Percentiles rank a stretch among this genome's conserved stretches.
phyloP scores from a whole-genome alignment of 192 early-diverging fungal genomes.

The Radiomyces spectabilis region DNA sequence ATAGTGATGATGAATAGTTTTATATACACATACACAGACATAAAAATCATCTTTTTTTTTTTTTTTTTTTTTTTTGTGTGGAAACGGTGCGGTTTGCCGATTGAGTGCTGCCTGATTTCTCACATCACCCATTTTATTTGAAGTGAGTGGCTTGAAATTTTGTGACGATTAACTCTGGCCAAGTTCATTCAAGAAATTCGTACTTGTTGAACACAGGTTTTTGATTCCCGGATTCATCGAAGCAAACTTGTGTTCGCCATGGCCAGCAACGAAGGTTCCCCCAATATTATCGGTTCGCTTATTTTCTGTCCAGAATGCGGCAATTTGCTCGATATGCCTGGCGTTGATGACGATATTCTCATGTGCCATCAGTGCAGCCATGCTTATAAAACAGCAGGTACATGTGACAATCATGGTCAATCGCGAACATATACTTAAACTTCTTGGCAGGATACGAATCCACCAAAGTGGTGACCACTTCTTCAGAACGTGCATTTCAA shows the following conservation, averaged over 20 bases:
- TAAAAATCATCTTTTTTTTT: background rate
- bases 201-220: too few relatives aligned
- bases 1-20: conserved; percentile 39
- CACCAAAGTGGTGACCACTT: conserved; percentile 75
- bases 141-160: too few relatives aligned
- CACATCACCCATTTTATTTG: too few relatives aligned
- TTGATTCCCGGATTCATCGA: too few relatives aligned
- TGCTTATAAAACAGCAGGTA: conserved; percentile 55
- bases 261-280: too few relatives aligned
- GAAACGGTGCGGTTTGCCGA: too few relatives aligned
- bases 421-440: background rate
- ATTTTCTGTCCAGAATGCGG: conserved; percentile 91
- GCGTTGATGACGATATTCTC: conserved; percentile 67
- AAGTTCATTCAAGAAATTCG: too few relatives aligned
- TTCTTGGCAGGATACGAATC: conserved; percentile 58
- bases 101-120: too few relatives aligned
- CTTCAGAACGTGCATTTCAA: conserved; percentile 70
- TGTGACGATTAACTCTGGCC: too few relatives aligned
- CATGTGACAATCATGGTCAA: background rate
- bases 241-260: too few relatives aligned
- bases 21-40: background rate
- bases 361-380: conserved; percentile 77
- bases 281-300: conserved; percentile 55
- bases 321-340: conserved; percentile 82
- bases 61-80: background rate